Conservation (phyloP, 2,329 filamentous ascomycete genomes). For the Fusarium sororula region DNA sequence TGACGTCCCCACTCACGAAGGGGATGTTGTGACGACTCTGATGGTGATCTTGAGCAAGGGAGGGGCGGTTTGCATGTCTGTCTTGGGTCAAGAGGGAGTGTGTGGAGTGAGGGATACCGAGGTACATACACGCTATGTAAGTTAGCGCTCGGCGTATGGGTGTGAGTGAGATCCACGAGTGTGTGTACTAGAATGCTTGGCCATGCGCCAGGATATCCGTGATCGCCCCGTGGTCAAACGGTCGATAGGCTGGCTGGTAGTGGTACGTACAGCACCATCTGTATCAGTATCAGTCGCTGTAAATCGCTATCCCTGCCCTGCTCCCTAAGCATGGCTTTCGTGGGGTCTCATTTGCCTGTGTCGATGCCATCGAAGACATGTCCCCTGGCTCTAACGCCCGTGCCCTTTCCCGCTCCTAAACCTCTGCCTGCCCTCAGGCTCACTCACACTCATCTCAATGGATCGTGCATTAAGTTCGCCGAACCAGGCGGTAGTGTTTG, state of each 20-base stretch:
- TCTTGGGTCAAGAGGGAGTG: constrained; percentile 1
- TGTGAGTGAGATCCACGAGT: constrained; percentile 39
- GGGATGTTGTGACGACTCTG: constrained; percentile 32
- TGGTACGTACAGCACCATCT: neutral
- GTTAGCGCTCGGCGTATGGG: constrained; percentile 18
- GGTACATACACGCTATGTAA: constrained; percentile 1
- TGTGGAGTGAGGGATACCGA: constrained; percentile 19
- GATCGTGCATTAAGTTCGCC: constrained; percentile 24
- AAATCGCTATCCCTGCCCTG: constrained; percentile 35
- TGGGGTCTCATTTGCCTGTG: constrained; percentile 30
- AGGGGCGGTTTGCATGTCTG: constrained; percentile 20
- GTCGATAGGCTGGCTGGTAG: constrained; percentile 33
- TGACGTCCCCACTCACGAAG: constrained; percentile 34
- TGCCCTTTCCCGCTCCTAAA: constrained; percentile 19
- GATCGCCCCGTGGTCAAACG: constrained; percentile 44
- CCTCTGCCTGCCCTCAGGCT: neutral
- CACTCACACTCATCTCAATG: neutral
- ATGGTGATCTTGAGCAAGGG: constrained; percentile 40
- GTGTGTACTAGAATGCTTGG: constrained; percentile 37
- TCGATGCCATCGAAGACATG: constrained; percentile 33
- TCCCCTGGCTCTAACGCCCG: constrained; percentile 8
- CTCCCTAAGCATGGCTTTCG: constrained; percentile 27
- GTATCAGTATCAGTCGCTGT: constrained; percentile 4
- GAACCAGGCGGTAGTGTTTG: constrained; percentile 27
- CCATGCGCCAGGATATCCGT: constrained; percentile 39